phyloP scores from a whole-genome alignment of 139 green algal species.

The Zygnema cylindricum region DNA sequence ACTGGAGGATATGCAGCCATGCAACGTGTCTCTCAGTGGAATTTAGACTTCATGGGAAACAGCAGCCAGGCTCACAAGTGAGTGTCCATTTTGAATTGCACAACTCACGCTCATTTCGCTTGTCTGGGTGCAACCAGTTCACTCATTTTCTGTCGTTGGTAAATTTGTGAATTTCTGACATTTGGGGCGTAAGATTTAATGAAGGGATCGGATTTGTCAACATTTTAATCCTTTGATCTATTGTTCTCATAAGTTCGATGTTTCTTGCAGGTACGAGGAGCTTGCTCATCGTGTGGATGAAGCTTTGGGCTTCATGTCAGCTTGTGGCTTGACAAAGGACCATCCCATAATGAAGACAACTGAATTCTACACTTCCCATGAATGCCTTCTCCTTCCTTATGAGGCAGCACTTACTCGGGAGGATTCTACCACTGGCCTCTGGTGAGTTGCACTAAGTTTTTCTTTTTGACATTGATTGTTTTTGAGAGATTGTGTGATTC shows the following conservation, averaged over 20 bases:
- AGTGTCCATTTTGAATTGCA: too few relatives aligned
- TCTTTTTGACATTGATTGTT: too few relatives aligned
- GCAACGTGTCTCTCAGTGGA: constrained; percentile 90
- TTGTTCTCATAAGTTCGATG: too few relatives aligned
- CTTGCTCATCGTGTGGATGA: constrained; percentile 89
- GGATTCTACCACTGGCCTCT: constrained; percentile 80
- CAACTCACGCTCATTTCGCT: too few relatives aligned
- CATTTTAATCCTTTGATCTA: too few relatives aligned
- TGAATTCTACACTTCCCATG: constrained; percentile 96
- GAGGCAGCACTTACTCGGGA: constrained; percentile 90
- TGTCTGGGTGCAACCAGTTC: too few relatives aligned
- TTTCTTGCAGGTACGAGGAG: constrained; percentile 79
- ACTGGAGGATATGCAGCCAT: constrained; percentile 94
- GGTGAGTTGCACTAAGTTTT: constrained; percentile 26
- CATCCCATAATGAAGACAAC: constrained; percentile 87
- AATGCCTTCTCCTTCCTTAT: constrained; percentile 96
- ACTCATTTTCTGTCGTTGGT: too few relatives aligned
- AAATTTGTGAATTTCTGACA: too few relatives aligned
- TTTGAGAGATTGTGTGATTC: too few relatives aligned
- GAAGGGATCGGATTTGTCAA: too few relatives aligned
- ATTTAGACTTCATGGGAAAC: constrained; percentile 98
- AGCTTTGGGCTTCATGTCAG: constrained; percentile 92
- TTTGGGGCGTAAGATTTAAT: too few relatives aligned
- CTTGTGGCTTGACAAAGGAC: constrained; percentile 84
- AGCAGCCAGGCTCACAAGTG: constrained; percentile 76